Conservation (phyloP, 306 rosid species). For the Quercus aquifolioides region DNA sequence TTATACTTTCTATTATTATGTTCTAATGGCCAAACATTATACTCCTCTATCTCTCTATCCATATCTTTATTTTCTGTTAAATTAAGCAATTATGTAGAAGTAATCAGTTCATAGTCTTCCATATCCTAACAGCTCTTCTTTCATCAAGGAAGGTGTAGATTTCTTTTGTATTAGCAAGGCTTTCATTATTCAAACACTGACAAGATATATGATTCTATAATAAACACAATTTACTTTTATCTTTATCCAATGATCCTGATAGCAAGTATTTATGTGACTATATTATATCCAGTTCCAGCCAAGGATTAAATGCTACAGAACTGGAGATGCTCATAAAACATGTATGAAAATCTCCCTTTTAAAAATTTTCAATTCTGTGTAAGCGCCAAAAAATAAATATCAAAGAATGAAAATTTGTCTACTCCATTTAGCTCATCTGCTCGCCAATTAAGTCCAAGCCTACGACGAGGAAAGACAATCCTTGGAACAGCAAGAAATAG, state of each 20-base stretch:
- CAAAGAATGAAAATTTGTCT: not conserved
- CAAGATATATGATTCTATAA: not conserved
- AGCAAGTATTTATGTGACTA: not conserved
- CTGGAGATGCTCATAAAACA: not conserved
- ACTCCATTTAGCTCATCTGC: constrained; percentile 59
- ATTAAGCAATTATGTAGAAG: too few relatives aligned
- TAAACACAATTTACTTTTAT: not conserved
- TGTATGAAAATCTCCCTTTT: not conserved
- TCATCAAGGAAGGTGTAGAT: too few relatives aligned
- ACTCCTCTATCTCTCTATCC: too few relatives aligned
- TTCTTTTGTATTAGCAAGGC: not conserved
- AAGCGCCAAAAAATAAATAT: not conserved
- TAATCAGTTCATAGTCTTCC: too few relatives aligned
- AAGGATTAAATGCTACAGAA: not conserved
- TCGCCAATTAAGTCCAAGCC: constrained; percentile 97
- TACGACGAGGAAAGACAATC: constrained; percentile 77
- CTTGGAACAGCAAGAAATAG: constrained; percentile 95
- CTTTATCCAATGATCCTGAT: not conserved
- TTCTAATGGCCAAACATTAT: too few relatives aligned
- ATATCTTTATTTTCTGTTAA: too few relatives aligned
- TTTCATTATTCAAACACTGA: not conserved
- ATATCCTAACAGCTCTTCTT: too few relatives aligned
- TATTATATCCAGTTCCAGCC: not conserved
- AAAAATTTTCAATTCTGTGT: not conserved
- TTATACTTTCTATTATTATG: too few relatives aligned